phyloP scores from a whole-genome alignment of 164 flowering plant species.

The Magnolia changhungtana region DNA sequence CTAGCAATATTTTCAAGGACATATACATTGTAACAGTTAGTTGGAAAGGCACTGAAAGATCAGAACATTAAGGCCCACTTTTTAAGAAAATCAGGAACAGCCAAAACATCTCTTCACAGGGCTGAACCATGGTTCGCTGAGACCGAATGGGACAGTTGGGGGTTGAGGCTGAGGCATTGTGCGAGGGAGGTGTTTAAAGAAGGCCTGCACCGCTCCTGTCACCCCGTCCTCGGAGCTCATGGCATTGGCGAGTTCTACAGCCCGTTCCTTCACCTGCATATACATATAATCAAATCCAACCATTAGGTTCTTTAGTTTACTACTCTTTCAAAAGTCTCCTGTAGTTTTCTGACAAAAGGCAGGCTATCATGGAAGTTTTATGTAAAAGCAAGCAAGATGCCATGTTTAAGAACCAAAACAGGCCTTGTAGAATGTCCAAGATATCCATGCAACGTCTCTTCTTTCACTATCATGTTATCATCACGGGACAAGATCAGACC shows the following conservation, averaged over 20 bases:
- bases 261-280: conserved; percentile 75
- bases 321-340: not conserved
- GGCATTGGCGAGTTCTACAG: conserved; percentile 70
- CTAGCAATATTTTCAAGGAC: not conserved
- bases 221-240: conserved; percentile 96
- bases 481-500: too few relatives aligned
- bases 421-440: too few relatives aligned
- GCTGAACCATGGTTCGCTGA: conserved; percentile 24
- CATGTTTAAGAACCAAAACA: not conserved
- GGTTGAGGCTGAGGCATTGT: conserved; percentile 33
- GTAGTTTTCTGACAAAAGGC: too few relatives aligned
- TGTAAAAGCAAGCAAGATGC: not conserved
- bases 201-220: conserved; percentile 88
- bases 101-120: conserved; percentile 49
- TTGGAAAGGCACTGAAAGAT: not conserved
- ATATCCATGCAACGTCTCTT: too few relatives aligned
- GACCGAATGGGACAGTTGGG: conserved; percentile 34
- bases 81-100: conserved; percentile 41
- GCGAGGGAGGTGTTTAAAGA: conserved; percentile 76
- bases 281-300: not conserved
- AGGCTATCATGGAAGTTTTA: not conserved
- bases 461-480: too few relatives aligned
- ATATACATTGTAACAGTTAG: not conserved
- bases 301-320: not conserved
- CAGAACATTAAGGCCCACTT: not conserved